Evolutionary conservation across 1,139 yeast species (phyloP), one percentile per base, ranked within the genome.

Genomic region (Hanseniaspora gamundiae): DNA sequence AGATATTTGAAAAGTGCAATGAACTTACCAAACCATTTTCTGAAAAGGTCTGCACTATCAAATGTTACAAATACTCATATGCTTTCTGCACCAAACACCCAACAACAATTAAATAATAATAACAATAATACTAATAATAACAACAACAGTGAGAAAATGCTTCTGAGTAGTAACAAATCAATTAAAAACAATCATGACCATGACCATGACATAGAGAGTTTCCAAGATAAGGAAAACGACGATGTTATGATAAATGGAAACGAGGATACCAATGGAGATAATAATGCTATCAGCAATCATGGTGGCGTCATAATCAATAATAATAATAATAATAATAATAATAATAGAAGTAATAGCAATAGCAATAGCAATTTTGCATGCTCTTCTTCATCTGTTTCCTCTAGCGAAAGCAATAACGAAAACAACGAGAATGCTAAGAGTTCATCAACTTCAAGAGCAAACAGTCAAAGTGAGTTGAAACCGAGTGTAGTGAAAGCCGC

Each of bases 61-160:
- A 56, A 54, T 40, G 58, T 56, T 38, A 54, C 59, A 13, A 56
- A 56, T 38, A 53, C 54, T 14, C 52, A 49, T 26, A 35, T 47
- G 17, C n/a, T 13, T 11, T 13, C 36, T 3, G 13, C 36, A 10
- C n/a, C 31, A 28, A n/a, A n/a, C n/a, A 7, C 16, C 7, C 16
- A n/a, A n/a, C 16, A 6, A n/a, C n/a, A n/a, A n/a, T n/a, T n/a
- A n/a, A n/a, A n/a, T n/a, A n/a, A n/a, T n/a, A 30, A 10, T 16
- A 19, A n/a, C 17, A 30, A 30, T 10, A 30, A 30, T 14, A 11
- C 19, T 30, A n/a, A n/a, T n/a, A 6, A 5, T 16, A 30, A 4
- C 14, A 17, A 17, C 9, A 33, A 33, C n/a, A 19, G 2, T 19
- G 16, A 33, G 20, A 33, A 33, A 33, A 13, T n/a, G 17, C 17